phyloP scores from a whole-genome alignment of 2,329 filamentous ascomycete genomes.

The Clonostachys rosea region DNA sequence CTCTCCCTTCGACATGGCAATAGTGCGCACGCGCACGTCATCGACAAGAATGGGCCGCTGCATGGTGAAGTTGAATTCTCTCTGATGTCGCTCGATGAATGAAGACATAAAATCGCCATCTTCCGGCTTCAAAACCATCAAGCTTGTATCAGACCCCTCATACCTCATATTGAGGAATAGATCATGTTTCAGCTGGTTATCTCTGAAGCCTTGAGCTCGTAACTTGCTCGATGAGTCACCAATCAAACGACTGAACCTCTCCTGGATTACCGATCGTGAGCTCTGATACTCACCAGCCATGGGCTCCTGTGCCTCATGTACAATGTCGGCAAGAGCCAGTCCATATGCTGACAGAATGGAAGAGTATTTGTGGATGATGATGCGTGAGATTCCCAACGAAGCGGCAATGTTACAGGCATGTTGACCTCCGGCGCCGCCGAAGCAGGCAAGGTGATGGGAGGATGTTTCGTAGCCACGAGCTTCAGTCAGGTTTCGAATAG shows the following conservation, averaged over 20 bases:
- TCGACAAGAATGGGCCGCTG: conserved; percentile 30
- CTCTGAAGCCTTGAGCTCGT: conserved; percentile 12
- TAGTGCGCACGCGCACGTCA: conserved; percentile 4
- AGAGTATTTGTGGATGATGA: conserved; percentile 38
- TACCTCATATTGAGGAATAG: conserved; percentile 16
- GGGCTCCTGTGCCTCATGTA: conserved; percentile 33
- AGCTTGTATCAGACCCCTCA: conserved; percentile 40
- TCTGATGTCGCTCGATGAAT: conserved; percentile 26
- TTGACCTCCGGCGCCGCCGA: conserved; percentile 34
- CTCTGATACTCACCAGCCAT: conserved; percentile 17
- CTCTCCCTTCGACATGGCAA: not conserved
- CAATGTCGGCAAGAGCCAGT: conserved; percentile 38
- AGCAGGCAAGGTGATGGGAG: conserved; percentile 26
- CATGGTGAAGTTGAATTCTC: conserved; percentile 33
- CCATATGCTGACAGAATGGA: conserved; percentile 40
- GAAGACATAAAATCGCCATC: conserved; percentile 27
- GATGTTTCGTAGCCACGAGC: conserved; percentile 25
- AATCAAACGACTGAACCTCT: not conserved
- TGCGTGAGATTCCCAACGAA: conserved; percentile 33
- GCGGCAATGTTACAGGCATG: conserved; percentile 36
- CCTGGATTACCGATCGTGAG: conserved; percentile 7
- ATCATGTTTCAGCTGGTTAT: conserved; percentile 31
- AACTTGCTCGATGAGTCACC: not conserved
- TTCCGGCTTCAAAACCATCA: conserved; percentile 35
- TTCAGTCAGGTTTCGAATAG: conserved; percentile 26